Base-by-base conservation (phyloP, 805 yeast species). In the Candida dajiaensis region DNA sequence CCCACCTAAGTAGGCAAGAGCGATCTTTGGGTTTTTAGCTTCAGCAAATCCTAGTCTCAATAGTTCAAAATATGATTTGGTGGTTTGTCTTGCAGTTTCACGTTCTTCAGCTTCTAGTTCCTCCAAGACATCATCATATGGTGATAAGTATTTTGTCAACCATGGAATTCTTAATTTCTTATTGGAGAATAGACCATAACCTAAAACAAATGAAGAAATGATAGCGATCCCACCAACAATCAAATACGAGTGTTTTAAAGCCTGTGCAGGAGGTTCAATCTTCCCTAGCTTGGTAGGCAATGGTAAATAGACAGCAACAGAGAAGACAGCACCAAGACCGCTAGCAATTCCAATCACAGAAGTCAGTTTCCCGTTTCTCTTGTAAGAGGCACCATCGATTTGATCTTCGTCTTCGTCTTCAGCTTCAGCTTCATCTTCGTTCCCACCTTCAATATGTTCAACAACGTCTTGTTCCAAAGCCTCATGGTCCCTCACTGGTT, bases 261-360 rank as follows among this genome's bases (percentile, higher is more conserved):
- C 74, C 6, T 55, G 61, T 8, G 74, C 73, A 16, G 79, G 73
- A 29, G 63, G 56, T 42, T 64, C 67, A 11, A 56, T 51, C 18
- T 64, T 56, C 12, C 74, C 76, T 47, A 78, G 66, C 48, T 62
- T 67, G 1, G 76, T 71, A 0, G 89, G 88, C 19, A 83, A 62
- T 13, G 87, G 75, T 19, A 83, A 61, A 38, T 79, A 72, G 37
- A 72, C 62, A 1, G 75, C 57, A 1, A 81, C 87, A 0, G 87
- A 72, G 49, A 80, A 74, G 1, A 83, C 72, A 2, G 89, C 89
- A 42, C 89, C 89, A 16, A 78, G 57, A 0, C 89, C 89, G 16
- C 85, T 71, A 42, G 74, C 66, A 15, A 80, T 61, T 2, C 90
- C 90, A 38, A 83, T 72, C 20, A 81, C 57, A 0, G 88, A 83